A percentile compares a stretch with the other conserved stretches of the same genome.
These are phyloP conservation scores for Backusella liffmaniae DNA, from an alignment of 192 early-diverging fungal genomes.

Conservation along the genomic window DNA sequence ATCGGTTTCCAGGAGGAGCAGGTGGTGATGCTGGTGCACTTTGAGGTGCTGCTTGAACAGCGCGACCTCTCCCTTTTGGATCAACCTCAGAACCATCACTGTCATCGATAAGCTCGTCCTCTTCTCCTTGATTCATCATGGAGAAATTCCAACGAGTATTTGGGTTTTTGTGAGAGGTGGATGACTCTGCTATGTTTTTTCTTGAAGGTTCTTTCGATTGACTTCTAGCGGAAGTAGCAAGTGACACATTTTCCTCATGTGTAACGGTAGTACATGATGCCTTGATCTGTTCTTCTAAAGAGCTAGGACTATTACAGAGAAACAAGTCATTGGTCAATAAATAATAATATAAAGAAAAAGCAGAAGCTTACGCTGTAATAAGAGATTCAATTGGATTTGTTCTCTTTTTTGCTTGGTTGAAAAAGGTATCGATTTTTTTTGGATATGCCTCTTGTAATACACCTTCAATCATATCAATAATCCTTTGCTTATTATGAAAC, in stretches of 20 bases:
- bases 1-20: neutral
- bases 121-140: neutral
- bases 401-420: neutral
- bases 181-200: neutral
- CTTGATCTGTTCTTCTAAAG: neutral
- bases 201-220: neutral
- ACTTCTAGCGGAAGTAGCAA: neutral
- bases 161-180: neutral
- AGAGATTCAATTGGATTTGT: neutral
- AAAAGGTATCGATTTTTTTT: neutral
- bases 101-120: neutral
- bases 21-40: neutral
- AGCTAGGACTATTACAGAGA: neutral
- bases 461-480: conserved; percentile 16
- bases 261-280: neutral
- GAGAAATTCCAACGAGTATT: neutral
- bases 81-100: neutral
- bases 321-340: neutral
- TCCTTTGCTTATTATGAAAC: conserved; percentile 27
- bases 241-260: neutral
- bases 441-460: conserved; percentile 23
- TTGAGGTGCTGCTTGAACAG: neutral
- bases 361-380: neutral
- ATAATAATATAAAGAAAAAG: neutral
- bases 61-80: neutral